Evolutionary conservation across 2,329 filamentous ascomycete species (phyloP).

Genomic region (Phialophora verrucosa): DNA sequence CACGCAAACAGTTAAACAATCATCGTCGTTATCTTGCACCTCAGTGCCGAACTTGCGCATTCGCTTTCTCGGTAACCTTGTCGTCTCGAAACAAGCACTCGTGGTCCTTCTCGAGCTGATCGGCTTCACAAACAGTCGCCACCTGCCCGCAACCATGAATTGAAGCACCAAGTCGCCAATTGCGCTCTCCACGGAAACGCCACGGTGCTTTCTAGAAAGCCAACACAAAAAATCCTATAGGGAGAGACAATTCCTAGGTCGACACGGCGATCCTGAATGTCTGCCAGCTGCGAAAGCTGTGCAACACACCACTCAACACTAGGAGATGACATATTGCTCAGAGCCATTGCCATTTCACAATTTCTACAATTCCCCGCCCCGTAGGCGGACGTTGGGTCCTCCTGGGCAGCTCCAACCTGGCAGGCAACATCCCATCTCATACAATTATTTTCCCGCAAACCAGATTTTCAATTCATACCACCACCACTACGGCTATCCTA

Average conservation of each 20-base stretch:
- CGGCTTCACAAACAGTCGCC: neutral
- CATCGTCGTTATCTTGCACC: conserved; percentile 3
- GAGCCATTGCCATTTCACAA: conserved; percentile 18
- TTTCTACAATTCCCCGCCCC: conserved; percentile 19
- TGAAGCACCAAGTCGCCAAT: neutral
- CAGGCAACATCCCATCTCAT: conserved; percentile 43
- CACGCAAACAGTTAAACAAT: neutral
- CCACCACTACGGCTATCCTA: conserved; percentile 38
- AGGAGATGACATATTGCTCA: conserved; percentile 32
- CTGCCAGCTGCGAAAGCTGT: neutral
- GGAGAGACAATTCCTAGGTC: neutral
- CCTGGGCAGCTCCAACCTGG: conserved; percentile 45
- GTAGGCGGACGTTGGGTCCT: conserved; percentile 21
- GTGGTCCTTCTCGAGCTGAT: neutral
- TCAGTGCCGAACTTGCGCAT: conserved; percentile 1
- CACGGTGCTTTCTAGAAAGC: neutral
- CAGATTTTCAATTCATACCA: conserved; percentile 24
- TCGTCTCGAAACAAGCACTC: neutral
- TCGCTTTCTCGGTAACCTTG: conserved; percentile 6
- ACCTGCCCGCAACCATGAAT: neutral
- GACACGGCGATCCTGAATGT: neutral
- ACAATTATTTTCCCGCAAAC: conserved; percentile 41
- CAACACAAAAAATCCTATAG: neutral
- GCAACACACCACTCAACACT: conserved; percentile 4
- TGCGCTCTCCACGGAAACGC: neutral